Evolutionary conservation across 192 early-diverging fungal genomes (phyloP), one percentile per base, ranked within the genome.

Genomic region (Podila clonocystis): DNA sequence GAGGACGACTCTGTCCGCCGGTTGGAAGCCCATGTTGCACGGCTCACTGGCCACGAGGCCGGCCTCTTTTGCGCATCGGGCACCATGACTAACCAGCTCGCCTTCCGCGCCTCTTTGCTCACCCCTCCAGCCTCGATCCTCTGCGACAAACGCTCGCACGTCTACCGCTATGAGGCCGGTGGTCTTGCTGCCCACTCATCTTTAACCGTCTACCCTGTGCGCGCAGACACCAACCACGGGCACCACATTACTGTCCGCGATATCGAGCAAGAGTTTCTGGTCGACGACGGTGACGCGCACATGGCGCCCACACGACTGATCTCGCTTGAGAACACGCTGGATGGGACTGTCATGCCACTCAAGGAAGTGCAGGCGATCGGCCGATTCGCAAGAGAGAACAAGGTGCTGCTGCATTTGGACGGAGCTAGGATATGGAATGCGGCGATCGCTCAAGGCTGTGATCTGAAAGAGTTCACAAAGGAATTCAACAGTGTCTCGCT

Each of bases 371-470:
- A 70, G 73, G 80, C 87, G 24, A 95, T 98, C 52, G 69, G 75
- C 7, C 77, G 60, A 5, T 75, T 95, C 36, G 93, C 91, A 7
- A 83, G 82, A 8, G 70, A 78, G 5, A 70, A 86, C 22, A 85
- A 82, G 11, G 69, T 95, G 12, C 82, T 74, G 22, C 79, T 95
- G 73, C 97, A 98, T 82, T 73, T 97, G 26, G 97, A 98, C 72
- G 96, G 97, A 11, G 93, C 97, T 24, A 76, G 97, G 61, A 82
- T 97, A 50, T 98, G 96, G 96, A 95, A 97, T 70, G 97, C 96
- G 1, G 79, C 83, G 5, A 85, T 86, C 22, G 93, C 86, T 24
- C 90, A 89, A 7, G 95, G 93, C 0, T 84, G 92, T n/a, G 50
- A 75, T 9, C 68, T 97, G 11, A 84, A 75, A n/a, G 88, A 93